Percentiles rank a stretch among this genome's conserved stretches.
Conservation (phyloP, 768 basidiomycete genomes). For the Leccinellum rugosiceps region DNA sequence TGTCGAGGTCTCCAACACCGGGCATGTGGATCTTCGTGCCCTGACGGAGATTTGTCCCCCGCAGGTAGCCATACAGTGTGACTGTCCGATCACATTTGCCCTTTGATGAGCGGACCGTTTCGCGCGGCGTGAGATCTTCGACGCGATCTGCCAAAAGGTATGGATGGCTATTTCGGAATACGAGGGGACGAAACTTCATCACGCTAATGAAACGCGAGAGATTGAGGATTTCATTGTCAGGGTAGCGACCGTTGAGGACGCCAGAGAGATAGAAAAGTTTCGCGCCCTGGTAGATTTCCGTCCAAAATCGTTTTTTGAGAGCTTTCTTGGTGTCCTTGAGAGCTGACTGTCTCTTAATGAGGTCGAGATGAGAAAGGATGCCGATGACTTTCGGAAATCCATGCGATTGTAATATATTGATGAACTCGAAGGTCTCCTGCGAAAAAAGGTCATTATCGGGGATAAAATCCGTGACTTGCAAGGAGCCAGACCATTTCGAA, state of each 20-base stretch:
- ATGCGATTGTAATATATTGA: slow-evolving; percentile 94
- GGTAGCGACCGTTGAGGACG: slow-evolving; percentile 95
- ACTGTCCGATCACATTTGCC: slow-evolving; percentile 94
- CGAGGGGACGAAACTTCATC: slow-evolving; percentile 97
- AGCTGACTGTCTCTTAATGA: slow-evolving; percentile 87
- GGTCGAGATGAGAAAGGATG: slow-evolving; percentile 91
- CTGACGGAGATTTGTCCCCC: slow-evolving; percentile 78
- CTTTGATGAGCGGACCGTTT: slow-evolving; percentile 68
- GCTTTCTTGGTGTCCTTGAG: slow-evolving; percentile 89
- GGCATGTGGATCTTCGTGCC: slow-evolving; percentile 90
- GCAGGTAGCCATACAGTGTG: slow-evolving; percentile 92
- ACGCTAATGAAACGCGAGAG: slow-evolving; percentile 94
- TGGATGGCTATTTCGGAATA: slow-evolving; percentile 93
- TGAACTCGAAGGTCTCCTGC: slow-evolving; percentile 98
- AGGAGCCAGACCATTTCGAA: slow-evolving; percentile 88
- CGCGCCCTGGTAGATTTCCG: slow-evolving; percentile 97
- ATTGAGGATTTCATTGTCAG: slow-evolving; percentile 94
- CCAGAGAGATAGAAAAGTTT: slow-evolving; percentile 98
- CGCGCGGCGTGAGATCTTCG: slow-evolving; percentile 91
- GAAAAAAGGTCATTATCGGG: not conserved
- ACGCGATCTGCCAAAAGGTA: slow-evolving; percentile 94
- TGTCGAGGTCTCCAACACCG: slow-evolving; percentile 85
- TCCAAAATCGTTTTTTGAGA: slow-evolving; percentile 98
- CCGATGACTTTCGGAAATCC: slow-evolving; percentile 99
- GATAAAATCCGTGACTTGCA: fast-evolving